Evolutionary conservation across 495 filamentous ascomycete genomes (phyloP).

Genomic region (Margaritispora aquatica): DNA sequence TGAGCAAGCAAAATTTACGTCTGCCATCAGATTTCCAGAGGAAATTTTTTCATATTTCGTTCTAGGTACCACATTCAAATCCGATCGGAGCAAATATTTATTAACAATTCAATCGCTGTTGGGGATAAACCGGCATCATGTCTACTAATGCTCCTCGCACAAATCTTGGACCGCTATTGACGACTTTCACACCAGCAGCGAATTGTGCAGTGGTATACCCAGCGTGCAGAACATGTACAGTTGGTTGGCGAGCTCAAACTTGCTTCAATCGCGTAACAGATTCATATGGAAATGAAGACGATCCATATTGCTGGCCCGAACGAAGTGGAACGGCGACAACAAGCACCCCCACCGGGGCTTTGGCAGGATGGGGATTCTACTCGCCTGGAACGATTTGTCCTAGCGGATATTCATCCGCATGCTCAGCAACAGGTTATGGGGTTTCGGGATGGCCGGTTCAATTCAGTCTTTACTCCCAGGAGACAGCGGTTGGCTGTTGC

Average conservation of each 20-base stretch:
- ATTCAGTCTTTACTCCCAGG: background rate
- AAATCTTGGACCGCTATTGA: conserved; percentile 27
- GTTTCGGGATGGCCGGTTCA: background rate
- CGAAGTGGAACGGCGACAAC: background rate
- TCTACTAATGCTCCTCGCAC: background rate
- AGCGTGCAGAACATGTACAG: background rate
- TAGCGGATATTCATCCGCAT: background rate
- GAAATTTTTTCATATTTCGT: no score
- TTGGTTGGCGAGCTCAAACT: background rate
- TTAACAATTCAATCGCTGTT: no score
- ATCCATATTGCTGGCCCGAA: background rate
- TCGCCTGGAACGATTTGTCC: background rate
- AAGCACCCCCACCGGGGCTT: background rate
- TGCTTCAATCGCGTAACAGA: background rate
- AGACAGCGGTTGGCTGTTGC: conserved; percentile 1
- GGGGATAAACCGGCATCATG: no score
- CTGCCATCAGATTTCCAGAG: no score
- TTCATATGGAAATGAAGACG: background rate
- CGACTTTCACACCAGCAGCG: conserved; percentile 29
- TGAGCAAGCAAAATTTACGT: no score
- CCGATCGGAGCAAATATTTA: no score
- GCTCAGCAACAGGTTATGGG: background rate
- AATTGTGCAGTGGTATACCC: conserved; percentile 17
- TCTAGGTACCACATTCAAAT: no score
- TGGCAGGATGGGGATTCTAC: conserved; percentile 1